Evolutionary conservation across 805 yeast species (phyloP), one percentile per base, ranked within the genome.

Genomic region (Wickerhamiella kurtzmanii): DNA sequence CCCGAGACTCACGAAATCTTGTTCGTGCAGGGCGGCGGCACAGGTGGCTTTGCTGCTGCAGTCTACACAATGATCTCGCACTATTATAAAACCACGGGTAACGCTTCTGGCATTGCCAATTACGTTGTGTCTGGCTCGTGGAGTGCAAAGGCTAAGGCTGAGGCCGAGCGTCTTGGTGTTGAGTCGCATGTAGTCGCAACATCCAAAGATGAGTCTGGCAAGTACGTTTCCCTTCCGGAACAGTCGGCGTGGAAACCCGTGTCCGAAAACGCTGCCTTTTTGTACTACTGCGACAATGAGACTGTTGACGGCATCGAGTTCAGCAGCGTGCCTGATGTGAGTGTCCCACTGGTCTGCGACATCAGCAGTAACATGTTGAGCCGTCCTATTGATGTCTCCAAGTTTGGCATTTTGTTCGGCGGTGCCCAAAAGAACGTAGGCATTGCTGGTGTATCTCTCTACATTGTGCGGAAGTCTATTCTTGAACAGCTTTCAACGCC

Each of bases 361-460:
- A 79, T 89, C 80, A 88, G 96, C 2, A 88, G 96, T 41, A 86
- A 89, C 64, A 81, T 92, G 60, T 70, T 92, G 54, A 84, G 95
- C 19, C 80, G 82, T 55, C 68, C 74, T 53, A 64, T 92, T 44
- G 96, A 89, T 58, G 81, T 92, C 38, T 69, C 83, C 47, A 80
- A 84, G 64, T 89, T 76, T 60, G 97, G 96, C 44, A 69, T 87
- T 22, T 80, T 92, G 51, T 79, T 88, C 76, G 98, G 96, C 17
- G 99, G 99, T 52, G 99, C 97, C 22, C 99, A 92, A 68, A 92
- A 92, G 67, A 92, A 92, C 64, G 86, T 92, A 60, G 98, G 99
- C 47, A 70, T 92, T 60, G 96, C 99, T 8, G 98, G 99, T 36
- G 76, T 92, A 53, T 82, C 96, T 15, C 73, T 92, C 52, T 89